Base-by-base conservation (phyloP, 2,329 filamentous ascomycete genomes). In the Talaromyces sp. region DNA sequence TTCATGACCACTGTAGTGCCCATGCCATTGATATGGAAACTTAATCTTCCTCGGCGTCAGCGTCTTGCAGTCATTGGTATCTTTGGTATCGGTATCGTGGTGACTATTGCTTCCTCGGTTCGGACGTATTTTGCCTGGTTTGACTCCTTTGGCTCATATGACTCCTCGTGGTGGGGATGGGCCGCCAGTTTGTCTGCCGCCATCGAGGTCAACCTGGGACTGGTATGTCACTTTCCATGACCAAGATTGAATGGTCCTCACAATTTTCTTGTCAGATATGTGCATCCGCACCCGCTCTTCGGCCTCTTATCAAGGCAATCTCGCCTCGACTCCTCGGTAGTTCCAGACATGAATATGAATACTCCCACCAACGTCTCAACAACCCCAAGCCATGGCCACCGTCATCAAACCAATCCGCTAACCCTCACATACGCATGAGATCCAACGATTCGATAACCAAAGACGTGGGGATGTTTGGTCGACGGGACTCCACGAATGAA, bases 11-110 rank as follows among this genome's bases (percentile, higher is more conserved):
- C 77, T 3, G 64, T 74, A 7, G 62, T 79, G 10, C 77, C 77
- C 1, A 79, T 79, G 73, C 75, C 76, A 7, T 68, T 78, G 48
- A 76, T 79, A 58, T 79, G 76, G 77, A 75, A 72, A 13, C 67
- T 79, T 45, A 74, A 77, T 22, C 68, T 79, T 16, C 73, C 75
- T 10, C 65, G 70, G 39, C 73, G 73, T 8, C 76, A 78, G 65
- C 74, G 75, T 24, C 63, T 78, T 39, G 76, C 74, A 7, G 72
- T 79, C 13, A 77, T 77, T 13, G 73, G 73, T 13, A 77, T 78
- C 31, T 79, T 79, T n/a, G 72, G 70, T 2, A 63, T 79, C 19
- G 77, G 77, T 4, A 68, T 75, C 31, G 50, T 77, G 19, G 76
- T 77, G 48, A 75, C 77, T 35, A 69, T 77, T 7, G 75, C 75